Conservation (phyloP, 1,284 basidiomycete genomes). For the Calocybe gambosa region DNA sequence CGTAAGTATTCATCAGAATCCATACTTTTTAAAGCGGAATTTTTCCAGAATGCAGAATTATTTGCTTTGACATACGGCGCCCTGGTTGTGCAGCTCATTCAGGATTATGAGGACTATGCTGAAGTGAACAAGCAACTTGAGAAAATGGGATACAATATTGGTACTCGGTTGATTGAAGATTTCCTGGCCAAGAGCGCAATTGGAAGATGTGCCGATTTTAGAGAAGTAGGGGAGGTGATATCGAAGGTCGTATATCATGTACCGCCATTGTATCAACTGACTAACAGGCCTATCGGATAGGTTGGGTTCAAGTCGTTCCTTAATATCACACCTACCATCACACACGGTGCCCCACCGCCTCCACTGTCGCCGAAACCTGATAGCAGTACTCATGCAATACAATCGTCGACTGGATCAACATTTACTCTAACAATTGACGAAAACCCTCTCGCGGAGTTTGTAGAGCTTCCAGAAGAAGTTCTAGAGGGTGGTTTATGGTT, state of each 20-base stretch:
- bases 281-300: conserved; percentile 33
- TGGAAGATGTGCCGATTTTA: conserved; percentile 85
- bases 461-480: conserved; percentile 92
- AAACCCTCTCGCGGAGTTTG: conserved; percentile 96
- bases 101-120: conserved; percentile 97
- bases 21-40: conserved; percentile 17
- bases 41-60: conserved; percentile 84
- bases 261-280: background rate
- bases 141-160: conserved; percentile 98
- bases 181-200: conserved; percentile 89
- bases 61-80: conserved; percentile 98
- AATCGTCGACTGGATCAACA: conserved; percentile 38
- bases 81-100: conserved; percentile 95
- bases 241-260: conserved; percentile 57
- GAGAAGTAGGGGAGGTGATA: conserved; percentile 90
- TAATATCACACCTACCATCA: conserved; percentile 84
- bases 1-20: conserved; percentile 37
- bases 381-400: conserved; percentile 34
- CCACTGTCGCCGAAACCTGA: conserved; percentile 41
- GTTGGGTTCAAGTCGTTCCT: conserved; percentile 99
- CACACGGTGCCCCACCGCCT: conserved; percentile 53
- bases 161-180: conserved; percentile 94
- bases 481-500: conserved; percentile 94
- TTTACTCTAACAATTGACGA: conserved; percentile 91
- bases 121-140: conserved; percentile 85